Evolutionary conservation across 2,329 filamentous ascomycete species (phyloP).

Genomic region (Colletotrichum tropicicola): DNA sequence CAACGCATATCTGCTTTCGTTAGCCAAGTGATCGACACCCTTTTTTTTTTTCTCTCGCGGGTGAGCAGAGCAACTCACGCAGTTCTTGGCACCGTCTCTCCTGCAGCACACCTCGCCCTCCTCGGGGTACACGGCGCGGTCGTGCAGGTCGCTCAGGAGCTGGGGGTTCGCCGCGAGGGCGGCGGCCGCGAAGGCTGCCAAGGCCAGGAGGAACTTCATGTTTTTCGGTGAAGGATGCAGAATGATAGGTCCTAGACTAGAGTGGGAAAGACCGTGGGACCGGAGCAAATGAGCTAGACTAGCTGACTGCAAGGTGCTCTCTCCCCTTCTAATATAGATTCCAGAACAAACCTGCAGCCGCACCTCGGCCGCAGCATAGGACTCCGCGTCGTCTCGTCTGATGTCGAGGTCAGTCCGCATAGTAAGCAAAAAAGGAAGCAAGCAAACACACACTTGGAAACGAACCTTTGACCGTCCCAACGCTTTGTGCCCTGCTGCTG

Average conservation of each 20-base stretch:
- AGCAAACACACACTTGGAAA: background rate
- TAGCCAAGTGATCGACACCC: background rate
- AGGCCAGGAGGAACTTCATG: background rate
- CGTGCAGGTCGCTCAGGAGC: background rate
- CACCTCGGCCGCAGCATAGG: too few species aligned
- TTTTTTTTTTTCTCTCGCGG: background rate
- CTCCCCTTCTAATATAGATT: too few species aligned
- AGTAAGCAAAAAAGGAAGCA: background rate
- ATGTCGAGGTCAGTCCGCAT: background rate
- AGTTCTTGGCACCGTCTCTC: background rate
- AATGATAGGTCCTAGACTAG: too few species aligned
- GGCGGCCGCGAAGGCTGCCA: background rate
- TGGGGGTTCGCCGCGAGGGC: background rate
- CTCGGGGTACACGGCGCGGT: background rate
- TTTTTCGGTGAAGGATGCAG: too few species aligned
- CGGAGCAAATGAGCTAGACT: too few species aligned
- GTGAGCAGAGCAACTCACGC: background rate
- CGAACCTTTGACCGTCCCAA: too few species aligned
- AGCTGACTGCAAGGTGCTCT: too few species aligned
- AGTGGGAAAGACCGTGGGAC: too few species aligned
- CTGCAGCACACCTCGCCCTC: background rate
- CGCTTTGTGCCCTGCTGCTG: too few species aligned
- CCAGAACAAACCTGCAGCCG: too few species aligned
- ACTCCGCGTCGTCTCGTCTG: background rate
- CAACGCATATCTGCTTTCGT: background rate